phyloP scores from a whole-genome alignment of 129 eudicot species.

The Tagetes erecta region DNA sequence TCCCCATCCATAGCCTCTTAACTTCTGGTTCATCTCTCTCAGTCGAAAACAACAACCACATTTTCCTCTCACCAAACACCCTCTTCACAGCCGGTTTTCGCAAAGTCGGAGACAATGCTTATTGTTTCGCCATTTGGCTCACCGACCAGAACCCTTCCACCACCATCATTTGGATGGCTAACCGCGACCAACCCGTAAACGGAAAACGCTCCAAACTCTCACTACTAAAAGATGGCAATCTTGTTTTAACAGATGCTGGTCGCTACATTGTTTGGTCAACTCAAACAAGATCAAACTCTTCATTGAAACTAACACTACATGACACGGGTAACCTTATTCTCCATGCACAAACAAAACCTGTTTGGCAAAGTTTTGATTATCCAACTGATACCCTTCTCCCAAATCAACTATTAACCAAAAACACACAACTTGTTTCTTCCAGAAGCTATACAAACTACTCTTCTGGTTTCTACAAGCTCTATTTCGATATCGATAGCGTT shows the following conservation, averaged over 20 bases:
- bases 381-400: slow-evolving; percentile 65
- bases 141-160: slow-evolving; percentile 5
- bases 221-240: slow-evolving; percentile 38
- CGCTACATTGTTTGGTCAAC: slow-evolving; percentile 33
- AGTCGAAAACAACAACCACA: slow-evolving; percentile 19
- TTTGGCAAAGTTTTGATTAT: slow-evolving; percentile 57
- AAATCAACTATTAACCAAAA: slow-evolving; percentile 34
- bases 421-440: slow-evolving; percentile 30
- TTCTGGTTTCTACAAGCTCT: slow-evolving; percentile 43
- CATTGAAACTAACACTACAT: slow-evolving; percentile 14
- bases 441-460: slow-evolving; percentile 30
- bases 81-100: slow-evolving; percentile 47
- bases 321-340: slow-evolving; percentile 46
- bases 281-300: slow-evolving; percentile 17
- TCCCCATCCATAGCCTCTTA: background rate
- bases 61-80: slow-evolving; percentile 27
- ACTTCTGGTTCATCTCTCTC: slow-evolving; percentile 27
- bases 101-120: slow-evolving; percentile 42
- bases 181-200: slow-evolving; percentile 51
- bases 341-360: background rate
- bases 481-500: slow-evolving; percentile 45
- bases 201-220: slow-evolving; percentile 32
- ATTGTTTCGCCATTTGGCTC: slow-evolving; percentile 46
- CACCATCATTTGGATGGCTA: slow-evolving; percentile 48
- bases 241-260: slow-evolving; percentile 40